Evolutionary conservation across 2,329 filamentous ascomycete species (phyloP).

Genomic region (Aspergillus niger): DNA sequence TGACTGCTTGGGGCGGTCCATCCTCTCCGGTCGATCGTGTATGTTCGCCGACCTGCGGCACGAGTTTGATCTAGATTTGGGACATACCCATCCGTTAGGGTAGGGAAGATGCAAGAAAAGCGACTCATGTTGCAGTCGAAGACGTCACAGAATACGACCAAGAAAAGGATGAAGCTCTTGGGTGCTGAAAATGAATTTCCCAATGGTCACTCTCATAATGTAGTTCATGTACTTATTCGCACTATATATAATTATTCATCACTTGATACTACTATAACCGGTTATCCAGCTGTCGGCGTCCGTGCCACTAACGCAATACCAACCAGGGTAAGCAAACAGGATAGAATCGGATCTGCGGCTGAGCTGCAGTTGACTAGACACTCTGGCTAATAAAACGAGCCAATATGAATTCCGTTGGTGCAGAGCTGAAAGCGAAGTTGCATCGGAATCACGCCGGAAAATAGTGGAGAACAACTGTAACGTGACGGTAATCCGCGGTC

Average conservation of each 20-base stretch:
- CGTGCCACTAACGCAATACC: no score
- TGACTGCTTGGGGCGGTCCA: not conserved
- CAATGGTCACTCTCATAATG: no score
- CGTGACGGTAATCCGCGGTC: not conserved
- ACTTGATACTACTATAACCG: no score
- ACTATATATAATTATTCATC: not conserved
- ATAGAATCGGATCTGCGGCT: not conserved
- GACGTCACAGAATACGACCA: no score
- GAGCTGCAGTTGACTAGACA: not conserved
- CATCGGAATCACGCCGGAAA: not conserved
- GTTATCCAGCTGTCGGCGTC: no score
- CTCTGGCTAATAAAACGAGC: no score
- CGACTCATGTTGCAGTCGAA: not conserved
- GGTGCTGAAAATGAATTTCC: no score
- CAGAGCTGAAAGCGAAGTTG: no score
- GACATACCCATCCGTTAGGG: not conserved
- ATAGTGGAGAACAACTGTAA: not conserved
- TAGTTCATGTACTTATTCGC: not conserved
- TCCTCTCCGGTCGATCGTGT: not conserved
- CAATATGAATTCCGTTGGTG: no score
- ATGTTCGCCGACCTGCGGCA: not conserved
- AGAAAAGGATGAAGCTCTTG: no score
- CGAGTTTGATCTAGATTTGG: not conserved
- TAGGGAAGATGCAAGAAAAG: not conserved
- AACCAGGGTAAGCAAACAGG: not conserved